Evolutionary conservation across 345 rosid genomes (phyloP).

Genomic region (Erysimum cheiranthoides): DNA sequence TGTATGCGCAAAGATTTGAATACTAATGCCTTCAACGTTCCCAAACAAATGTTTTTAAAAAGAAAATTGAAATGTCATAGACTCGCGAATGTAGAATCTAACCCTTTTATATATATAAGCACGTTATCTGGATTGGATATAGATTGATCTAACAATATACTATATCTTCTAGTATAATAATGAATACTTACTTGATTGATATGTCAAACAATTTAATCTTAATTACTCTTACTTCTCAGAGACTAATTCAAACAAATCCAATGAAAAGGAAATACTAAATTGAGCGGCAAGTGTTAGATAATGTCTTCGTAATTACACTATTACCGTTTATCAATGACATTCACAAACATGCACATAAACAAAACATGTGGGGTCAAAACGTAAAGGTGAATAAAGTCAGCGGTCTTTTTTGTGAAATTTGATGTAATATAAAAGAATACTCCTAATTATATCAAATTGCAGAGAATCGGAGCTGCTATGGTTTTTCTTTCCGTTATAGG

Average conservation of each 20-base stretch:
- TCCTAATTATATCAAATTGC: too few species aligned
- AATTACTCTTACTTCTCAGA: too few species aligned
- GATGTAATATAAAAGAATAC: too few species aligned
- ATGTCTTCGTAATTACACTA: neutral
- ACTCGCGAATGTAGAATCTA: neutral
- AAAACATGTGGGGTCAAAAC: constrained; percentile 37
- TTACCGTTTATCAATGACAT: neutral
- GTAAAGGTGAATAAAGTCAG: constrained; percentile 28
- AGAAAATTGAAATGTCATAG: neutral
- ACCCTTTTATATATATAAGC: too few species aligned
- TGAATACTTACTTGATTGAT: neutral
- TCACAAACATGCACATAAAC: neutral
- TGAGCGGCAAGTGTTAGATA: constrained; percentile 5
- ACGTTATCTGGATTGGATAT: neutral
- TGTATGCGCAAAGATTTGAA: neutral
- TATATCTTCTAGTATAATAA: neutral
- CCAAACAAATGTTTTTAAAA: neutral
- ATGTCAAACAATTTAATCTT: neutral
- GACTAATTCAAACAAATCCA: constrained; percentile 14
- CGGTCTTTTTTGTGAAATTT: constrained; percentile 12
- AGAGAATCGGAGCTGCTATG: neutral
- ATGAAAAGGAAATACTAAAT: neutral
- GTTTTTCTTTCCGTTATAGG: constrained; percentile 12
- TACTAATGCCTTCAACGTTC: neutral
- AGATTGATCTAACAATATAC: constrained; percentile 4